These are phyloP conservation scores for Boletus eberwhitei DNA, from an alignment of 768 basidiomycete species.

Conservation along the genomic window DNA sequence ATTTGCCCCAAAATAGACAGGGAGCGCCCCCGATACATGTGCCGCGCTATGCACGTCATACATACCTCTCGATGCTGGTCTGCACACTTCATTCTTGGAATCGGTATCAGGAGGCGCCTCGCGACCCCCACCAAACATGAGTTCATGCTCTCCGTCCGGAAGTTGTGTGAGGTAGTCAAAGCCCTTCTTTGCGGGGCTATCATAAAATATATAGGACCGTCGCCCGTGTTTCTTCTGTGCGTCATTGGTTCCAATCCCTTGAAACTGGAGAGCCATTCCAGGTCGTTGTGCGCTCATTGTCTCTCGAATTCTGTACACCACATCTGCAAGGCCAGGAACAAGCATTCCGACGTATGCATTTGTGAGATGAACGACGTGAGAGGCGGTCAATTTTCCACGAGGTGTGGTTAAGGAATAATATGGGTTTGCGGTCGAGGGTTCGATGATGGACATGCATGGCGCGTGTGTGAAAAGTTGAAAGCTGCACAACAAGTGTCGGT, in stretches of 20 bases:
- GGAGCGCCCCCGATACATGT: conserved; percentile 49
- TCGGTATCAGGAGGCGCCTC: conserved; percentile 21
- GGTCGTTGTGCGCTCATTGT: conserved; percentile 66
- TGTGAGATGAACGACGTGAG: conserved; percentile 51
- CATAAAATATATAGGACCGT: conserved; percentile 60
- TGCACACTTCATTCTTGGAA: conserved; percentile 10
- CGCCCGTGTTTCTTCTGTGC: conserved; percentile 33
- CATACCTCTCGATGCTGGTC: conserved; percentile 28
- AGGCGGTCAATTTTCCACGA: conserved; percentile 38
- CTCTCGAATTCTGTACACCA: conserved; percentile 39
- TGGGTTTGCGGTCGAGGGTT: conserved; percentile 18
- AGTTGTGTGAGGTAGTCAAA: conserved; percentile 74
- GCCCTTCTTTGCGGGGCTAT: conserved; percentile 33
- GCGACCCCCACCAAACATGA: conserved; percentile 70
- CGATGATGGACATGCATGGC: conserved; percentile 37
- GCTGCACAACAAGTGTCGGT: conserved; percentile 6
- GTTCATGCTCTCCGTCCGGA: conserved; percentile 39
- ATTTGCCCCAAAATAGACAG: conserved; percentile 47
- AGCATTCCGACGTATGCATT: conserved; percentile 51
- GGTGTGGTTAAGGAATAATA: conserved; percentile 42
- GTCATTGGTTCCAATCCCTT: neutral
- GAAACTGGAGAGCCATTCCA: conserved; percentile 34
- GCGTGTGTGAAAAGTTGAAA: conserved; percentile 45
- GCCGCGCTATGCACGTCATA: conserved; percentile 36
- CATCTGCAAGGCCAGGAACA: conserved; percentile 38